These are phyloP conservation scores for Sclerotiophoma versabilis DNA, from an alignment of 2,329 filamentous ascomycete species.

Conservation along the genomic window DNA sequence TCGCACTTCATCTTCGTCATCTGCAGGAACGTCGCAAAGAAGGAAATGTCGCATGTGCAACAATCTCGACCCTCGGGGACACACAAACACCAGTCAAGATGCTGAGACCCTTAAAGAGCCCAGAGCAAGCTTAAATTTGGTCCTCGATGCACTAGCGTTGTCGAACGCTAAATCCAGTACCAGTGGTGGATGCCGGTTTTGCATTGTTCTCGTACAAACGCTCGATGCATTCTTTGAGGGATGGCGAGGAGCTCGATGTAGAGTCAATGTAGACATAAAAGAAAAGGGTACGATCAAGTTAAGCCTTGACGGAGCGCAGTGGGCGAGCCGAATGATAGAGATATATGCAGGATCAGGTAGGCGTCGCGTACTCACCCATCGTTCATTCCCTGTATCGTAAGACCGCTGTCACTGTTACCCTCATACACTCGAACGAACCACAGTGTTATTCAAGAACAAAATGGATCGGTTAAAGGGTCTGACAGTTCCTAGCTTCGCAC, in stretches of 20 bases:
- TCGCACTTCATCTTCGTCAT: conserved; percentile 14
- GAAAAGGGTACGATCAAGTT: conserved; percentile 40
- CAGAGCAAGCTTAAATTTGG: conserved; percentile 30
- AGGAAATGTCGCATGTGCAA: conserved; percentile 39
- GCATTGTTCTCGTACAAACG: conserved; percentile 33
- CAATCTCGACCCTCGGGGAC: conserved; percentile 39
- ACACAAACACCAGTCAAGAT: conserved; percentile 31
- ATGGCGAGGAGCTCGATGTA: conserved; percentile 33
- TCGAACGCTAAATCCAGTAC: conserved; percentile 22
- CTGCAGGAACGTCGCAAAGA: conserved; percentile 21
- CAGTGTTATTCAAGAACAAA: not conserved
- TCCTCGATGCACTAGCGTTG: conserved; percentile 36
- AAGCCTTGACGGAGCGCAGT: conserved; percentile 31
- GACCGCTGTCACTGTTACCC: not conserved
- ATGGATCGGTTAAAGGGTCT: conserved; percentile 1
- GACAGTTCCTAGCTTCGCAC: conserved; percentile 30
- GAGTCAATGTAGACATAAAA: conserved; percentile 33
- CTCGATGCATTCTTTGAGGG: conserved; percentile 38
- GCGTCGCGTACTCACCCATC: not conserved
- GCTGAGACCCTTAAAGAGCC: conserved; percentile 27
- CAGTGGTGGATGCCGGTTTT: conserved; percentile 39
- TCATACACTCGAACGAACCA: not conserved
- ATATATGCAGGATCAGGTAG: conserved; percentile 41
- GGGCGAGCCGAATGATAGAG: conserved; percentile 34
- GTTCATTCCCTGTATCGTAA: not conserved